phyloP scores from a whole-genome alignment of 768 basidiomycete species.

The Rhodosporidiobolus odoratus region DNA sequence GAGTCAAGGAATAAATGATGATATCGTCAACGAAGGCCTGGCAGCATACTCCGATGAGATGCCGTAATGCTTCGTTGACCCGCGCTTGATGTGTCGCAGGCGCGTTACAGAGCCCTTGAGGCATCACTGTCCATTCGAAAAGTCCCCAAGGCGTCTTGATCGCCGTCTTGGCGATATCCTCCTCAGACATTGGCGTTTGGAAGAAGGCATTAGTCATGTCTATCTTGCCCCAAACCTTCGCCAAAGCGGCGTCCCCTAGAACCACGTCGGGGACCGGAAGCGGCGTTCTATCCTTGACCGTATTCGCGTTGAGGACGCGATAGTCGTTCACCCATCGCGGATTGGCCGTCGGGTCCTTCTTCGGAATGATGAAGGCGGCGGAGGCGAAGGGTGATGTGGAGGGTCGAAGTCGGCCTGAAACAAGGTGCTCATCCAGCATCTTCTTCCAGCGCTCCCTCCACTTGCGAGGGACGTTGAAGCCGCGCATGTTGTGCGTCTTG shows the following conservation, averaged over 20 bases:
- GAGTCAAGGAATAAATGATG: conserved; percentile 48
- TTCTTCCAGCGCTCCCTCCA: conserved; percentile 8
- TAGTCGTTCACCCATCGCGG: conserved; percentile 23
- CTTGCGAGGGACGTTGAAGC: not conserved
- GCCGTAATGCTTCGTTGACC: conserved; percentile 30
- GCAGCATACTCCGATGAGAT: conserved; percentile 1
- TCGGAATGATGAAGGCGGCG: conserved; percentile 9
- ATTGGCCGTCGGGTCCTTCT: conserved; percentile 11
- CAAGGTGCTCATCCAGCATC: conserved; percentile 8
- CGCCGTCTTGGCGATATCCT: conserved; percentile 35
- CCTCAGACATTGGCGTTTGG: conserved; percentile 19
- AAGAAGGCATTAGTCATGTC: conserved; percentile 35
- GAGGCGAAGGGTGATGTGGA: conserved; percentile 16
- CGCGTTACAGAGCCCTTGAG: conserved; percentile 33
- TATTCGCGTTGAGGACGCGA: conserved; percentile 9
- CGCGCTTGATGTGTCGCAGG: conserved; percentile 33
- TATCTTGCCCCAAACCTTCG: conserved; percentile 22
- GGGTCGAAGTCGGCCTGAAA: conserved; percentile 5
- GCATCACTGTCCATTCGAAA: conserved; percentile 31
- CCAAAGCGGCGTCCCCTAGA: not conserved
- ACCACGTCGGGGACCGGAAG: conserved; percentile 19
- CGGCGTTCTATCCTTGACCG: conserved; percentile 17
- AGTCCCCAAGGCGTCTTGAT: conserved; percentile 32
- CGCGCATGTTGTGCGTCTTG: conserved; percentile 10
- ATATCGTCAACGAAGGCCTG: conserved; percentile 48